These are phyloP conservation scores for Saccharomycopsis synnaedendra DNA, from an alignment of 805 yeast species.

Conservation along the genomic window DNA sequence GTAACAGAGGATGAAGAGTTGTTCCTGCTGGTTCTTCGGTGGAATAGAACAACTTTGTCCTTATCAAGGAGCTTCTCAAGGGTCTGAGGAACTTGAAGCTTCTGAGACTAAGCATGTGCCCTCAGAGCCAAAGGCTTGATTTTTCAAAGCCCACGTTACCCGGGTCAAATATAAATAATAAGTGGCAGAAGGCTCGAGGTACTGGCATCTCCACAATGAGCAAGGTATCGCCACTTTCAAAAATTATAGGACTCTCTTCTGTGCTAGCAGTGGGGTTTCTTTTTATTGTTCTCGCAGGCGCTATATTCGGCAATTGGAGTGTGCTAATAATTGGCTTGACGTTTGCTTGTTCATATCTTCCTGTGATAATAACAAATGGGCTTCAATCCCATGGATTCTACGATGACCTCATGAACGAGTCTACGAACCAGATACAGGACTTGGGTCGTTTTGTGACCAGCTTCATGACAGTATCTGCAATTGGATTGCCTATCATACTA, in stretches of 20 bases:
- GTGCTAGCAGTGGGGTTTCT: conserved; percentile 15
- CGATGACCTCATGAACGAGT: conserved; percentile 14
- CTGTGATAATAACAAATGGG: conserved; percentile 7
- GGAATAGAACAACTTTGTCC: too few relatives aligned
- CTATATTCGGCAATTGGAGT: conserved; percentile 15
- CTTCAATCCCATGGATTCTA: conserved; percentile 10
- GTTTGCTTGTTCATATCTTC: conserved; percentile 12
- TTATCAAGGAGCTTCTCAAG: too few relatives aligned
- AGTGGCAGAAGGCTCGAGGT: too few relatives aligned
- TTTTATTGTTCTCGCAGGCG: conserved; percentile 14
- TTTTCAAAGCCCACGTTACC: too few relatives aligned
- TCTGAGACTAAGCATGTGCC: too few relatives aligned
- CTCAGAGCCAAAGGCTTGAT: too few relatives aligned
- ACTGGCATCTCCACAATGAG: too few relatives aligned
- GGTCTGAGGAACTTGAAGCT: too few relatives aligned
- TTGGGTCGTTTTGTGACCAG: conserved; percentile 10
- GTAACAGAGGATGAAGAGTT: conserved; percentile 38
- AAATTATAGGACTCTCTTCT: conserved; percentile 11
- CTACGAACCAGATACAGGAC: conserved; percentile 6
- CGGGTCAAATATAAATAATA: too few relatives aligned
- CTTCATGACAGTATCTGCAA: conserved; percentile 10
- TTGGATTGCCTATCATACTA: conserved; percentile 9
- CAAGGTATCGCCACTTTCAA: conserved; percentile 5
- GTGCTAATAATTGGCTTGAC: conserved; percentile 8
- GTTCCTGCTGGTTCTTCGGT: neutral